Conservation (phyloP, 768 basidiomycete genomes). For the Pleurotus citrinopileatus region DNA sequence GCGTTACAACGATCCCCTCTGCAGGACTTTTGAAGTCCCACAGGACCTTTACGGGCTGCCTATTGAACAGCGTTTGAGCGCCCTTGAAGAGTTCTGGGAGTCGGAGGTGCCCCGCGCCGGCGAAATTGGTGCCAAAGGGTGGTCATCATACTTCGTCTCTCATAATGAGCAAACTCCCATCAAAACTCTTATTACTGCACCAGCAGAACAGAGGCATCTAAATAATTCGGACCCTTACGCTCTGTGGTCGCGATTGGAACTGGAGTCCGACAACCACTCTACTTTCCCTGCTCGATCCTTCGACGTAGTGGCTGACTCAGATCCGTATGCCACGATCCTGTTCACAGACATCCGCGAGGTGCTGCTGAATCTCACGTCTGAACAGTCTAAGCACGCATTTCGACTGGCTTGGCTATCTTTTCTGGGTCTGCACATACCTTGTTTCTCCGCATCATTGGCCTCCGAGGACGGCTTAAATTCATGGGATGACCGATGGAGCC, state of each 20-base stretch:
- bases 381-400: conserved; percentile 50
- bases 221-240: conserved; percentile 58
- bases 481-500: conserved; percentile 72
- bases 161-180: conserved; percentile 32
- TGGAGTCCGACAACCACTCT: conserved; percentile 38
- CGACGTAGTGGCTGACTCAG: conserved; percentile 42
- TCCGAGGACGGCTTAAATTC: conserved; percentile 21
- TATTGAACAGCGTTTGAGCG: conserved; percentile 47
- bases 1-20: conserved; percentile 5
- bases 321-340: conserved; percentile 72
- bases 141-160: conserved; percentile 58
- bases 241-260: conserved; percentile 63
- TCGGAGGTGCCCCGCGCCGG: conserved; percentile 75
- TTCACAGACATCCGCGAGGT: conserved; percentile 69
- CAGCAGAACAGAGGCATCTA: conserved; percentile 12
- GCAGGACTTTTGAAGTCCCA: conserved; percentile 61
- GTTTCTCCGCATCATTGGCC: conserved; percentile 45
- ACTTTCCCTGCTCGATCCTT: conserved; percentile 53
- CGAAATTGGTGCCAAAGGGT: conserved; percentile 63
- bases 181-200: conserved; percentile 8
- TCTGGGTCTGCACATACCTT: conserved; percentile 71
- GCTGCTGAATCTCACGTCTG: conserved; percentile 45
- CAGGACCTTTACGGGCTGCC: conserved; percentile 37
- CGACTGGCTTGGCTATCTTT: conserved; percentile 70
- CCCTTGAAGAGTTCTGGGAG: conserved; percentile 84